These are phyloP conservation scores for Eimeria falciformis DNA, from an alignment of 169 alveolate genomes.

Conservation along the genomic window DNA sequence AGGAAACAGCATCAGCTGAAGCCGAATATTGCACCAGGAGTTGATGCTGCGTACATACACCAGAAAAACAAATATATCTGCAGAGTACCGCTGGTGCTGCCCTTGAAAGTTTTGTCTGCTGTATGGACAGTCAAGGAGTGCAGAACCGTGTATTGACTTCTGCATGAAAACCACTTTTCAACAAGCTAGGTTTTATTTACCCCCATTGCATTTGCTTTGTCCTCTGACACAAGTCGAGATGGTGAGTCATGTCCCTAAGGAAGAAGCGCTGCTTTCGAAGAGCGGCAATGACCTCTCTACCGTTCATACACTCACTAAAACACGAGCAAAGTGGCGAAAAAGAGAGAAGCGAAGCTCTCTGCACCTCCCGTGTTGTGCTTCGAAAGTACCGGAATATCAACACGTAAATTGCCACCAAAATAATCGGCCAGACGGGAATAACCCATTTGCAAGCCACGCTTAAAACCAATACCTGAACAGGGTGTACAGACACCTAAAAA, in stretches of 20 bases:
- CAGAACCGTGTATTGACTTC: neutral
- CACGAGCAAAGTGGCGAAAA: constrained; percentile 71
- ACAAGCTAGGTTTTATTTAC: neutral
- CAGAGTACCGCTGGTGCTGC: neutral
- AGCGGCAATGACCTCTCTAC: constrained; percentile 47
- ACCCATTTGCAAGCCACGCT: constrained; percentile 73
- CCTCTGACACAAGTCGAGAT: constrained; percentile 63
- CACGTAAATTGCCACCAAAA: constrained; percentile 76
- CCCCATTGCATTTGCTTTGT: constrained; percentile 70
- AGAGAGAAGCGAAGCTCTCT: constrained; percentile 76
- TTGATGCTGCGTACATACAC: constrained; percentile 74
- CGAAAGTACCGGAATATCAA: constrained; percentile 80
- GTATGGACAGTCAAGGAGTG: no score
- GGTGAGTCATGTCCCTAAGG: neutral
- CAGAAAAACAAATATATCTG: neutral
- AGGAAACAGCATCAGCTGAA: constrained; percentile 81
- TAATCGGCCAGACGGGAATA: constrained; percentile 77
- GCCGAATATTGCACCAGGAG: constrained; percentile 81
- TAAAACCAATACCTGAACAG: constrained; percentile 77
- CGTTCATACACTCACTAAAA: constrained; percentile 64
- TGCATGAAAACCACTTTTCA: neutral
- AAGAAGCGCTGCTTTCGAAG: constrained; percentile 18
- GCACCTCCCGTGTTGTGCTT: constrained; percentile 82
- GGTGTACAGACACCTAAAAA: neutral
- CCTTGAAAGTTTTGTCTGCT: neutral